Percentiles rank a stretch among this genome's conserved stretches.
phyloP scores from a whole-genome alignment of 768 basidiomycete genomes.

The Cantharellus cinnabarinus region DNA sequence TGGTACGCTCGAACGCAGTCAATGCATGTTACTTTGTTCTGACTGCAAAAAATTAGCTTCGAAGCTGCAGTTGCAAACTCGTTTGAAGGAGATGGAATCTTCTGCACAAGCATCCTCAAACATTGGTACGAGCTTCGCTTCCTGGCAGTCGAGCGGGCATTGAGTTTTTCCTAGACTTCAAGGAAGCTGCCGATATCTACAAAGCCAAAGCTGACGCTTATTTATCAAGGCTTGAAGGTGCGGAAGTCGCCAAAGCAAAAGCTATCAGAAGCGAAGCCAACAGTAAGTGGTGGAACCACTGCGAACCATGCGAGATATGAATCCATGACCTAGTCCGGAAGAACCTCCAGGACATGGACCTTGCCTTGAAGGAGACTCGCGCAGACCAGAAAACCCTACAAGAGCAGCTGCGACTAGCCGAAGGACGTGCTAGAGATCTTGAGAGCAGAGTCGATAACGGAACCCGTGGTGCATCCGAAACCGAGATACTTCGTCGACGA shows the following conservation, averaged over 20 bases:
- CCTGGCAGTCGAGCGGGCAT: not conserved
- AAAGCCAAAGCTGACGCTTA: slow-evolving; percentile 40
- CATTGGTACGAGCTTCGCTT: slow-evolving; percentile 24
- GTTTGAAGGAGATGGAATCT: slow-evolving; percentile 44
- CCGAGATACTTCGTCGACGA: slow-evolving; percentile 41
- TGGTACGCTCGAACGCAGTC: slow-evolving; percentile 20
- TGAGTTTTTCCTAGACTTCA: slow-evolving; percentile 27
- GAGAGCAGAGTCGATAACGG: slow-evolving; percentile 46
- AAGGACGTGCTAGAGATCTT: slow-evolving; percentile 34
- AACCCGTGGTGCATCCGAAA: slow-evolving; percentile 43
- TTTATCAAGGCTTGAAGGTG: slow-evolving; percentile 39
- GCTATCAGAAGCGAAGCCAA: slow-evolving; percentile 41
- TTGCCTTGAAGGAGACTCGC: slow-evolving; percentile 27
- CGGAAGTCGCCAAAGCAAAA: slow-evolving; percentile 48
- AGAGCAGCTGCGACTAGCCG: slow-evolving; percentile 28
- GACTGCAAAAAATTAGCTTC: slow-evolving; percentile 10
- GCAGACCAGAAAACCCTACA: slow-evolving; percentile 34
- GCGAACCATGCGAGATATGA: not conserved
- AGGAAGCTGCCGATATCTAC: slow-evolving; percentile 41
- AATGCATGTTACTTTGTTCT: not conserved
- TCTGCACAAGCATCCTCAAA: slow-evolving; percentile 36
- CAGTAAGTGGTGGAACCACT: slow-evolving; percentile 21
- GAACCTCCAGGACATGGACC: slow-evolving; percentile 41
- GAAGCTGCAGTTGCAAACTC: slow-evolving; percentile 30
- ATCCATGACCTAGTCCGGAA: slow-evolving; percentile 29